Evolutionary conservation across 768 basidiomycete species (phyloP).

Genomic region (Mycena filopes): DNA sequence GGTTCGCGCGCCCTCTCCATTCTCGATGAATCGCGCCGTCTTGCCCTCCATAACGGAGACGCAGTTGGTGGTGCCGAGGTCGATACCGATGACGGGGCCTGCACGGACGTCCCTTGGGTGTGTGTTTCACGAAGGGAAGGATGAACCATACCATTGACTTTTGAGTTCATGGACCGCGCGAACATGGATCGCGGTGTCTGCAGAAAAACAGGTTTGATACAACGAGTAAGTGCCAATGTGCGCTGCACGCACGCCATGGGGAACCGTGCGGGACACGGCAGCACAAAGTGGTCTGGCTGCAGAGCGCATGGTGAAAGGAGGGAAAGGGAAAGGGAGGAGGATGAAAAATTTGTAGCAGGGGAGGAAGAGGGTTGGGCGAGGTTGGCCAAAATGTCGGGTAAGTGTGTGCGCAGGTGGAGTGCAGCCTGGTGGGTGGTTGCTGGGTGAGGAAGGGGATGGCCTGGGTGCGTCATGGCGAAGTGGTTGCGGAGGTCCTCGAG

Average conservation of each 20-base stretch:
- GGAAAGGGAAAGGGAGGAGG: slow-evolving; percentile 46
- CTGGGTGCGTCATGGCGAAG: no score
- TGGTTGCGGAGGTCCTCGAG: no score
- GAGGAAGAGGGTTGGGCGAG: no score
- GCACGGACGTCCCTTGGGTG: background rate
- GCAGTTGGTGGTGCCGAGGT: slow-evolving; percentile 94
- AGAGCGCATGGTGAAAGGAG: slow-evolving; percentile 74
- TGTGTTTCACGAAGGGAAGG: background rate
- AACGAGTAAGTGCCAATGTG: slow-evolving; percentile 14
- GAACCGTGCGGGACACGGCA: slow-evolving; percentile 67
- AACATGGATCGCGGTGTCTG: slow-evolving; percentile 80
- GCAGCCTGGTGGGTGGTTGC: no score
- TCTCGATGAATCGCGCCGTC: slow-evolving; percentile 94
- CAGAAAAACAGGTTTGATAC: slow-evolving; percentile 20
- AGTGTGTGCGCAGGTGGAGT: no score
- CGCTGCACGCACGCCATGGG: slow-evolving; percentile 67
- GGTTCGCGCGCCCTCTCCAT: slow-evolving; percentile 96
- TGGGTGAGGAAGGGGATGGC: no score
- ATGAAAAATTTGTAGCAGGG: slow-evolving; percentile 60
- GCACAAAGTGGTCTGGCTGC: slow-evolving; percentile 69
- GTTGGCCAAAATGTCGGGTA: no score
- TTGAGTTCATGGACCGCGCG: slow-evolving; percentile 95
- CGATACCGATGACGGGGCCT: slow-evolving; percentile 96
- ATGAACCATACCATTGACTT: slow-evolving; percentile 78
- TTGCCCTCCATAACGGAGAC: slow-evolving; percentile 97